Percentiles rank a stretch among this genome's conserved stretches.
Evolutionary conservation across 345 rosid genomes (phyloP).

Genomic region (Boechera stricta): DNA sequence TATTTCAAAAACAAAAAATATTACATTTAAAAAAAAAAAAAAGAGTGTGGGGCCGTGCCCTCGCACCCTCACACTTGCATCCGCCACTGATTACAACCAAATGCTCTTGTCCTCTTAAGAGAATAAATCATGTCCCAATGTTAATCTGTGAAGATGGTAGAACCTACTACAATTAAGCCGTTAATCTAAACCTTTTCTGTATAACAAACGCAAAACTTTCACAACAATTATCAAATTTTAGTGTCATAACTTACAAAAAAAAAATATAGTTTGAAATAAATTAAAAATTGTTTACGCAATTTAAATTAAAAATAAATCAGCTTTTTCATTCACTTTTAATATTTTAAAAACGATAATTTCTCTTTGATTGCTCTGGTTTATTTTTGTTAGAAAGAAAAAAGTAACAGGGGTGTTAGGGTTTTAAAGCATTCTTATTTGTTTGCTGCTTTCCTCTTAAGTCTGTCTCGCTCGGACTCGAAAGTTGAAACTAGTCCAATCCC

Average conservation of each 20-base stretch:
- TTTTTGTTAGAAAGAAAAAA: too few species aligned
- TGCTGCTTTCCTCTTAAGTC: not conserved
- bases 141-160: not conserved
- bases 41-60: too few species aligned
- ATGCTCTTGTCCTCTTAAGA: not conserved
- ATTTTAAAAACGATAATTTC: too few species aligned
- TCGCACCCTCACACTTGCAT: too few species aligned
- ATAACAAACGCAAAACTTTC: not conserved
- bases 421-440: not conserved
- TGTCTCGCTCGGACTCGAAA: not conserved
- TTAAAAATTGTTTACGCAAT: too few species aligned
- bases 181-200: not conserved
- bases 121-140: not conserved
- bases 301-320: too few species aligned
- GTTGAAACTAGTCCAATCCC: not conserved
- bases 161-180: not conserved
- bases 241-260: not conserved
- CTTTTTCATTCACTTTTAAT: too few species aligned
- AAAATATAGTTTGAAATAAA: too few species aligned
- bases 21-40: too few species aligned
- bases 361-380: too few species aligned
- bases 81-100: not conserved
- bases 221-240: not conserved
- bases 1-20: too few species aligned
- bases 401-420: slow-evolving; percentile 3